A percentile compares a stretch with the other conserved stretches of the same genome.
phyloP scores from a whole-genome alignment of 2,329 filamentous ascomycete genomes.

The Ceratocystis diversiconidia region DNA sequence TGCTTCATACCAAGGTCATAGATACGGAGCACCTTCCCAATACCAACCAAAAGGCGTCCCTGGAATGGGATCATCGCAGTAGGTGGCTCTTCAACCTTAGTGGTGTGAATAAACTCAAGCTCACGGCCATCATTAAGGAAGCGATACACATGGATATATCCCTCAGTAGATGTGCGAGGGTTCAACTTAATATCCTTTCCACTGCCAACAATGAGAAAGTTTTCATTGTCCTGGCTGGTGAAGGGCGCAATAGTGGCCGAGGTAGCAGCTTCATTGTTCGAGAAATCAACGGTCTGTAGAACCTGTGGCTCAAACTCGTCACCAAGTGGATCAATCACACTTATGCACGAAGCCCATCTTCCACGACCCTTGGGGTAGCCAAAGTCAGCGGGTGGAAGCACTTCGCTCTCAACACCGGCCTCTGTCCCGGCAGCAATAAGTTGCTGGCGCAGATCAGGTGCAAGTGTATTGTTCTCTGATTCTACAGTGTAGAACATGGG shows the following conservation, averaged over 20 bases:
- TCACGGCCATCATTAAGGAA: slow-evolving; percentile 77
- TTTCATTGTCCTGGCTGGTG: slow-evolving; percentile 73
- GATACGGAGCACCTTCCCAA: slow-evolving; percentile 67
- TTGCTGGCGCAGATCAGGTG: slow-evolving; percentile 60
- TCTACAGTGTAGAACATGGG: slow-evolving; percentile 90
- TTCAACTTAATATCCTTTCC: slow-evolving; percentile 76
- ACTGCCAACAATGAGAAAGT: slow-evolving; percentile 86
- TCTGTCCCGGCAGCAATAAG: slow-evolving; percentile 57
- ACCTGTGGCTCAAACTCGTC: slow-evolving; percentile 42
- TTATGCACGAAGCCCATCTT: slow-evolving; percentile 93
- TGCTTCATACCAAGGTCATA: slow-evolving; percentile 92
- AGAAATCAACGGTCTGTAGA: slow-evolving; percentile 64
- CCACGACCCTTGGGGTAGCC: slow-evolving; percentile 72
- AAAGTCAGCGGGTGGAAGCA: slow-evolving; percentile 67
- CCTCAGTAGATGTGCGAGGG: slow-evolving; percentile 60
- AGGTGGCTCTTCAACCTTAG: slow-evolving; percentile 76
- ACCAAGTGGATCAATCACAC: slow-evolving; percentile 60
- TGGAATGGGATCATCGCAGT: slow-evolving; percentile 88
- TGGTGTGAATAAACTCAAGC: slow-evolving; percentile 93
- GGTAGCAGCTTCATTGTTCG: slow-evolving; percentile 82
- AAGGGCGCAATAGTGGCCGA: slow-evolving; percentile 77
- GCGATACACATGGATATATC: slow-evolving; percentile 84
- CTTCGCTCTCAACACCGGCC: slow-evolving; percentile 56
- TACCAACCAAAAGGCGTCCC: slow-evolving; percentile 71
- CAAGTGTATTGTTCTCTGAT: slow-evolving; percentile 81